Conservation (phyloP, 805 yeast species). For the Candida hungchunana region DNA sequence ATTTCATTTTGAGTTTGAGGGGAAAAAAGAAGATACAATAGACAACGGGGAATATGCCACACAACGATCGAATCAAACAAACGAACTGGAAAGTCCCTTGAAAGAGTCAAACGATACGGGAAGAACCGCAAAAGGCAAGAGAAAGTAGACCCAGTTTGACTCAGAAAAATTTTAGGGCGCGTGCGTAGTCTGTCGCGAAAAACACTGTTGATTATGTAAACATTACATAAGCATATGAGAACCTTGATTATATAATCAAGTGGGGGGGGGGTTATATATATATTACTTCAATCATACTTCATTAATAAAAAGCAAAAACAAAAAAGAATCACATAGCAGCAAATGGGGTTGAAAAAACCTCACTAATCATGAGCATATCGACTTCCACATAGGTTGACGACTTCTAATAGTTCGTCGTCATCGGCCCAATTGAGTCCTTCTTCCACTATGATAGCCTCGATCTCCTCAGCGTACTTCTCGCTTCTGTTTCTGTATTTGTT, state of each 20-base stretch:
- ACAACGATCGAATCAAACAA: slow-evolving; percentile 2
- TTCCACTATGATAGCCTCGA: slow-evolving; percentile 31
- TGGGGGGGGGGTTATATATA: too few relatives aligned
- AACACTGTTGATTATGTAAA: too few relatives aligned
- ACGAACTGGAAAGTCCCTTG: slow-evolving; percentile 1
- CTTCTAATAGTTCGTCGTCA: slow-evolving; percentile 28
- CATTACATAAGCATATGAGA: too few relatives aligned
- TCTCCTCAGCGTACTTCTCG: slow-evolving; percentile 14
- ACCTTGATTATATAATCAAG: too few relatives aligned
- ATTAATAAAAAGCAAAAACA: too few relatives aligned
- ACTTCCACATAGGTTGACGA: slow-evolving; percentile 20
- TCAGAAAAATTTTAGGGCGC: too few relatives aligned
- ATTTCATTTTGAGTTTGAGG: slow-evolving; percentile 81
- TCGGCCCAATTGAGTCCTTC: slow-evolving; percentile 31
- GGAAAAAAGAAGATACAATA: background rate
- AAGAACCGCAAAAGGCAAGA: too few relatives aligned
- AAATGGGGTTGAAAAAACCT: too few relatives aligned
- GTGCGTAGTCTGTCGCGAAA: too few relatives aligned
- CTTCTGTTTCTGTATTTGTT: slow-evolving; percentile 7
- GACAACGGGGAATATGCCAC: slow-evolving; percentile 2
- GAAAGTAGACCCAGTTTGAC: too few relatives aligned
- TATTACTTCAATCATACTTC: too few relatives aligned
- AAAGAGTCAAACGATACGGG: slow-evolving; percentile 17
- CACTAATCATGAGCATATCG: background rate
- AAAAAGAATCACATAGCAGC: too few relatives aligned